These are phyloP conservation scores for Chimonanthus salicifolius DNA, from an alignment of 164 flowering plant species.

Conservation along the genomic window DNA sequence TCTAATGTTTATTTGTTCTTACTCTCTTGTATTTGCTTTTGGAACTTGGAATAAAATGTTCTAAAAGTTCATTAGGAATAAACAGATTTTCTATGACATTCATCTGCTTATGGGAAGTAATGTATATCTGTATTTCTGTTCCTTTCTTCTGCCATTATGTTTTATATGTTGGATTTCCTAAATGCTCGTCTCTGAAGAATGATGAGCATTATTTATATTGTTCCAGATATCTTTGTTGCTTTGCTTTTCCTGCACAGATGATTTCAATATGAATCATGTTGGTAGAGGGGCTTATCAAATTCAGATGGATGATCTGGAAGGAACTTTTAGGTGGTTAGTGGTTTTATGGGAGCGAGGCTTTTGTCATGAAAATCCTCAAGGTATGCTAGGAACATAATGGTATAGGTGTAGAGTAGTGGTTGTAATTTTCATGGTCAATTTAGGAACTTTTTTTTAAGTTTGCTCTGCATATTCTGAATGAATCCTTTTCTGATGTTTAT, in stretches of 20 bases:
- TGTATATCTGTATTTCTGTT: neutral
- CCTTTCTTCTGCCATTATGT: neutral
- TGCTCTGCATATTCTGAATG: neutral
- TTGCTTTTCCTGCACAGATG: slow-evolving; percentile 25
- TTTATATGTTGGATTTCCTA: neutral
- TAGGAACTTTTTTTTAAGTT: neutral
- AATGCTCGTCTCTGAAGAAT: neutral
- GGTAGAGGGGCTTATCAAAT: slow-evolving; percentile 21
- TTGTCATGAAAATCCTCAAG: slow-evolving; percentile 89
- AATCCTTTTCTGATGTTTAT: neutral
- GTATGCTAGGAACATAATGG: slow-evolving; percentile 27
- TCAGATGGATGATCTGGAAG: slow-evolving; percentile 39
- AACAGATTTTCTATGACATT: neutral
- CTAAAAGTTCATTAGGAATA: neutral
- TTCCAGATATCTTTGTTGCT: slow-evolving; percentile 64
- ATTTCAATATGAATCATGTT: slow-evolving; percentile 19
- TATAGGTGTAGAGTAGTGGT: neutral
- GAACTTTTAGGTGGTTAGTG: slow-evolving; percentile 64
- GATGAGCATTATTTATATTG: neutral
- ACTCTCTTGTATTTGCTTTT: neutral
- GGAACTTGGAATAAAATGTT: neutral
- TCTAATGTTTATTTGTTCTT: neutral
- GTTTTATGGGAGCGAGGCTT: slow-evolving; percentile 88
- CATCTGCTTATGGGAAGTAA: neutral
- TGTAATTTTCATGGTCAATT: neutral